Evolutionary conservation across 2,329 filamentous ascomycete genomes (phyloP), one percentile per base, ranked within the genome.

Genomic region (Cordyceps tenuipes): DNA sequence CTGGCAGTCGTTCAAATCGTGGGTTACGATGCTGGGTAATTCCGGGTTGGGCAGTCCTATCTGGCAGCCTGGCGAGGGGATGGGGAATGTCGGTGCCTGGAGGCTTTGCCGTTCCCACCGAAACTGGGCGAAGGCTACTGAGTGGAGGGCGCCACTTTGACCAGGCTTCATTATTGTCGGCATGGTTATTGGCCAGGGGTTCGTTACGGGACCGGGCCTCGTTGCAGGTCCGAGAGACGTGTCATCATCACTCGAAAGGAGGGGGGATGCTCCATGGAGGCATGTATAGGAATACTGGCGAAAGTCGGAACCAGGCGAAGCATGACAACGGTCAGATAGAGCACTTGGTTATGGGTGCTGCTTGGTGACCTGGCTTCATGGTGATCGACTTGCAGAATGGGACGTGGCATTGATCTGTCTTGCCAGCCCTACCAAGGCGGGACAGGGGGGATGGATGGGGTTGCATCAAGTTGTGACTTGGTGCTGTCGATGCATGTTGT

Each of bases 11-110:
- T 58, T 52, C 36, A 58, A 12, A 50, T 50, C 17, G 6, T 21
- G 17, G 10, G 46, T 5, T 19, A 19, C 13, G 48, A 51, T 43
- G 46, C 17, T 29, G 10, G 23, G 44, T 31, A 52, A 44, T 51
- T 34, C 47, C 47, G 1, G 15, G n/a, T 6, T 39, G 23, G 39
- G n/a, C 8, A 3, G 12, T 34, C 44, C 21, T 41, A 51, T 52
- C 55, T 23, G 49, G 51, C 49, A 21, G 58, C 58, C 51, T 60
- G 50, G 58, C 51, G 57, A 60, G 31, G 53, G 26, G 43, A n/a
- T 31, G 36, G 51, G 50, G 46, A 70, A 70, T 67, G 60, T 60
- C 63, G 69, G 61, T 70, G 69, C 69, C 69, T 70, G 69, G 67
- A 53, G 63, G 29, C 29, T 47, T 50, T 52, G 46, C 39, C n/a